Evolutionary conservation across 2,329 filamentous ascomycete genomes (phyloP), one percentile per base, ranked within the genome.

Genomic region (Alternaria alternata): DNA sequence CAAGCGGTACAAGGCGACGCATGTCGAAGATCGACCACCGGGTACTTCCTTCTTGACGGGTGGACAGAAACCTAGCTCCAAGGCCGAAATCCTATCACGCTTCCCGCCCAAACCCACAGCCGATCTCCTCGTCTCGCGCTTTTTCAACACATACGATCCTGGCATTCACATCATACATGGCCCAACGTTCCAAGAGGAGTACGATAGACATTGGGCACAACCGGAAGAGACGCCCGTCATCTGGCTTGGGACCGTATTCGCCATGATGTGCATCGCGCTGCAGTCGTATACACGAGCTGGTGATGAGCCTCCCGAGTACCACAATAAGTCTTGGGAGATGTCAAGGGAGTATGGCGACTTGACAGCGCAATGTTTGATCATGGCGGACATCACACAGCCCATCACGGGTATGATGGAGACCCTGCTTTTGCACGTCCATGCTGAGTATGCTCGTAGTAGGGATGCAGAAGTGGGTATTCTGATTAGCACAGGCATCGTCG

Each of bases 111-210:
- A 93, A 74, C 88, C 91, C 38, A 91, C 89, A 24, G 90, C 95
- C n/a, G 88, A 97, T 71, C 89, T 92, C 24, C 84, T 98, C 18
- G 91, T 97, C 62, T 89, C 90, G 63, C 88, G 94, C 61, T 99
- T 96, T 75, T 97, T 98, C 82, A 94, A 94, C 75, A 94, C 91
- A 28, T 88, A 87, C 67, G 88, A 89, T 67, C 88, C 87, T 14
- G 84, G 85, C 28, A 85, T 87, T 51, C 85, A 83, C 57, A 83
- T 84, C 57, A 81, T 85, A 55, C 81, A 84, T 59, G 89, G 89
- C 0, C 94, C 93, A 11, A 94, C 92, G 0, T 97, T 97, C 71
- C 89, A 94, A 72, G 78, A 77, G 47, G 80, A 88, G 76, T 90
- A 89, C 68, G 86, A 89, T 64, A 81, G 81, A 63, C 86, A 89